Evolutionary conservation across 805 yeast genomes (phyloP).

Genomic region (Kodamaea leandrae): DNA sequence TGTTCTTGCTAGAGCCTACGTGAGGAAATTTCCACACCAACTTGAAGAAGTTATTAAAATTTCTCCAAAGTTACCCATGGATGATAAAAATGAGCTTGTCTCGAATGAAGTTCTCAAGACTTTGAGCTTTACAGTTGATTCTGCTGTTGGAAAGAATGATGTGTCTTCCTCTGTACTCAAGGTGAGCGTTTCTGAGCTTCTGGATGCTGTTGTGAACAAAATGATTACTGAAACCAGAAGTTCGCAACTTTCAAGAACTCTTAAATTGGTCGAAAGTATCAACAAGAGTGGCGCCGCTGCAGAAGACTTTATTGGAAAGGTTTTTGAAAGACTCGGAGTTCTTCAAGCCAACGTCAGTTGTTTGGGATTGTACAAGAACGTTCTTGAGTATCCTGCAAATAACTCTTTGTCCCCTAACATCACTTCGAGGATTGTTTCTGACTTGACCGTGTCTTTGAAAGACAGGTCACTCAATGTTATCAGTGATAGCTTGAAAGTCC

Average conservation of each 20-base stretch:
- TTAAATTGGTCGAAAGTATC: slow-evolving; percentile 29
- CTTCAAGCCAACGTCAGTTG: slow-evolving; percentile 19
- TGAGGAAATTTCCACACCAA: slow-evolving; percentile 34
- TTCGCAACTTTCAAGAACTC: slow-evolving; percentile 22
- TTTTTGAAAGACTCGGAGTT: slow-evolving; percentile 17
- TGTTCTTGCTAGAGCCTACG: slow-evolving; percentile 37
- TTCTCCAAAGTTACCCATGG: slow-evolving; percentile 27
- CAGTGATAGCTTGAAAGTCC: slow-evolving; percentile 26
- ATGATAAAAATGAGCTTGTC: slow-evolving; percentile 50
- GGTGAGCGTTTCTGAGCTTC: slow-evolving; percentile 12
- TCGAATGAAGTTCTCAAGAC: slow-evolving; percentile 48
- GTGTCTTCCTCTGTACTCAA: neutral
- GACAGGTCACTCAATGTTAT: slow-evolving; percentile 28
- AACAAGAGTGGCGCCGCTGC: slow-evolving; percentile 9
- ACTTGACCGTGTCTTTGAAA: slow-evolving; percentile 21
- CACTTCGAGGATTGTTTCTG: slow-evolving; percentile 22
- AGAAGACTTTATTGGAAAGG: slow-evolving; percentile 13
- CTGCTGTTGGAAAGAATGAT: slow-evolving; percentile 14
- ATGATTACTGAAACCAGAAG: slow-evolving; percentile 21
- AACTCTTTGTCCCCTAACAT: slow-evolving; percentile 18
- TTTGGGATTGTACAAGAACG: slow-evolving; percentile 24
- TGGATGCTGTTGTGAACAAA: slow-evolving; percentile 12
- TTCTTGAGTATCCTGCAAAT: slow-evolving; percentile 18
- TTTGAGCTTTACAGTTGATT: slow-evolving; percentile 38
- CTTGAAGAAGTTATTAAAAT: slow-evolving; percentile 30